Evolutionary conservation across 2,329 filamentous ascomycete genomes (phyloP).

Genomic region (Myriosclerotinia curreyana): DNA sequence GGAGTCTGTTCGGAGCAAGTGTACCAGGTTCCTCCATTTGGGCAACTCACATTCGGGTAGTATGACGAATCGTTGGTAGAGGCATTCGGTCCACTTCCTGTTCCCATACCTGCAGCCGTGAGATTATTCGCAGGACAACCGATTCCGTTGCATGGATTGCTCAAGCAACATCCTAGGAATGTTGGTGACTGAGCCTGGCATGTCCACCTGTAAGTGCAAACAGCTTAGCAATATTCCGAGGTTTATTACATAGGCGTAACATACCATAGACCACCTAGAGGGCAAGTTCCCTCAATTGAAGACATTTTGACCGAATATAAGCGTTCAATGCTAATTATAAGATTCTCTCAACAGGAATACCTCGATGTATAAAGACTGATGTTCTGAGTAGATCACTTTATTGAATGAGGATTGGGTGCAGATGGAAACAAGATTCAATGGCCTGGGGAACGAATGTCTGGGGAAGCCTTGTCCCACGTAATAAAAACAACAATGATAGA

Average conservation of each 20-base stretch:
- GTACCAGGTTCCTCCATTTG: conserved; percentile 8
- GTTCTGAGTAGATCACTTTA: not conserved
- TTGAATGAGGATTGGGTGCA: not conserved
- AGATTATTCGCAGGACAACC: conserved; percentile 25
- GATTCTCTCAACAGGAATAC: not conserved
- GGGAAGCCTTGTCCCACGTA: not conserved
- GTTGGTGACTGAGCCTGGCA: conserved; percentile 25
- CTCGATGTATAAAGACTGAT: not conserved
- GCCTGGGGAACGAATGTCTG: too few relatives aligned
- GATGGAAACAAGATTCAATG: not conserved
- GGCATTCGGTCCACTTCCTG: conserved; percentile 7
- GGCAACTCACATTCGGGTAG: conserved; percentile 7
- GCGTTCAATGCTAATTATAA: not conserved
- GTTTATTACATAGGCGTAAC: not conserved
- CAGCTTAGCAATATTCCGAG: not conserved
- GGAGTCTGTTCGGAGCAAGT: not conserved
- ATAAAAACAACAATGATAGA: not conserved
- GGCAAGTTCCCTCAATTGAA: not conserved
- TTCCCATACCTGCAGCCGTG: conserved; percentile 27
- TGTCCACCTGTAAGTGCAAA: conserved; percentile 20
- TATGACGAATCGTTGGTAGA: conserved; percentile 7
- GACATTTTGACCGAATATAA: not conserved
- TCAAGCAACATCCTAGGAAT: conserved; percentile 29
- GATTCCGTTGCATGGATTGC: conserved; percentile 27
- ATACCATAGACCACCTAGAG: conserved; percentile 5